Evolutionary conservation across 1,284 basidiomycete species (phyloP).

Genomic region (Porodaedalea pini): DNA sequence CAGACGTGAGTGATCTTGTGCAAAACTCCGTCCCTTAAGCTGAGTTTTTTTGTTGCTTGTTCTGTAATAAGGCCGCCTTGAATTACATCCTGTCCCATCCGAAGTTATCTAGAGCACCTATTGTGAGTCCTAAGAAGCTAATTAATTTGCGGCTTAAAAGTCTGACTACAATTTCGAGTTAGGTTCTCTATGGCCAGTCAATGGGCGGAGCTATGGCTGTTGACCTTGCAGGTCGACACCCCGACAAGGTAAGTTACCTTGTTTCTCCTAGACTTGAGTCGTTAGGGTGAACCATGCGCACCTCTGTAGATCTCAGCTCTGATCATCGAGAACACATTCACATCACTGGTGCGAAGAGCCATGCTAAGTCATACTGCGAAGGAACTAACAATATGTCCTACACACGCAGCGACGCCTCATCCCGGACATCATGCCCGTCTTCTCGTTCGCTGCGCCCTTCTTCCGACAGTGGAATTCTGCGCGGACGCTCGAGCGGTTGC

Average conservation of each 20-base stretch:
- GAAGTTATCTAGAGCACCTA: slow-evolving; percentile 40
- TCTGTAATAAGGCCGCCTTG: slow-evolving; percentile 28
- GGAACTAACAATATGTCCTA: not conserved
- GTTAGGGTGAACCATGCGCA: not conserved
- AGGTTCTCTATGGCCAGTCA: slow-evolving; percentile 49
- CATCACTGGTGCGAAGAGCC: slow-evolving; percentile 32
- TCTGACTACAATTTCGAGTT: not conserved
- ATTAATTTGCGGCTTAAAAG: not conserved
- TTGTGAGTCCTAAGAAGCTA: slow-evolving; percentile 25
- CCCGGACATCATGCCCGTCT: slow-evolving; percentile 46
- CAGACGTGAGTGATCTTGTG: slow-evolving; percentile 30
- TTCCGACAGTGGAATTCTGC: slow-evolving; percentile 48
- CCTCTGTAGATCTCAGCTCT: slow-evolving; percentile 28
- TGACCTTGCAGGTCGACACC: slow-evolving; percentile 46
- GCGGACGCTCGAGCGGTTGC: slow-evolving; percentile 4
- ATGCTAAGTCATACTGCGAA: not conserved
- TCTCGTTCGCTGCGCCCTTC: slow-evolving; percentile 41
- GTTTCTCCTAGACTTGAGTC: too few species aligned
- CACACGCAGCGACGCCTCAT: slow-evolving; percentile 34
- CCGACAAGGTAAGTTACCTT: slow-evolving; percentile 28
- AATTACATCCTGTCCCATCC: slow-evolving; percentile 49
- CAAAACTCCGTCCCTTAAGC: not conserved
- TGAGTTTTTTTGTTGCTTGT: not conserved
- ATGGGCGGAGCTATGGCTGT: slow-evolving; percentile 58
- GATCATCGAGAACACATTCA: slow-evolving; percentile 55